Base-by-base conservation (phyloP, 352 stramenopile genomes). In the Phytophthora palmivora region DNA sequence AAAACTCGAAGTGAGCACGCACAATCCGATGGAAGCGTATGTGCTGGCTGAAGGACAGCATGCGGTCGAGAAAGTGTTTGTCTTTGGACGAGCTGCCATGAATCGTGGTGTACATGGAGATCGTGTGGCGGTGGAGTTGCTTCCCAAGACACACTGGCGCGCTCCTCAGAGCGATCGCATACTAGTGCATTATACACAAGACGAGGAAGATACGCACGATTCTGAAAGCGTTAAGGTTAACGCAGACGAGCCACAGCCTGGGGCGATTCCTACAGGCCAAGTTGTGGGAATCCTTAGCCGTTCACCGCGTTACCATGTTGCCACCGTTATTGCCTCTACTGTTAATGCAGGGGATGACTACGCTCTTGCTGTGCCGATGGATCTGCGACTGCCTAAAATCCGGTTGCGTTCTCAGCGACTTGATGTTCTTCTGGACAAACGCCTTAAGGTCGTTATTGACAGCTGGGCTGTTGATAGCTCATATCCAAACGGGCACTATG, bases 21-120 rank as follows among this genome's bases (percentile, higher is more conserved):
- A 93, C 57, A 89, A 93, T 44, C 81, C 86, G 3, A 79, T 85
- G 54, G 86, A 95, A 56, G 82, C 84, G 4, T 93, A 83, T 51
- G 86, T 95, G 9, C 14, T 73, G n/a, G 45, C 85, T n/a, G 70
- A 88, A 7, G 56, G 69, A 33, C 66, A 70, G n/a, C 58, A 69
- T 5, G 44, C 72, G 6, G 44, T 82, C 18, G 78, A 88, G 11
- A 82, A 79, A 34, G 78, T 95, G 15, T 92, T 92, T 70, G 66
- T 94, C 0, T 88, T 80, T 55, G 86, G 84, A 22, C 79, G 82
- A 21, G 76, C 87, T 46, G 78, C 96, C 57, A 94, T 98, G 62
- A 99, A 99, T 78, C 89, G 98, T 47, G 97, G 96, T 4, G 79
- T 99, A 2, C 97, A 99, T 69, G 97, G 97, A 22, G 98, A 99